These are phyloP conservation scores for Lactarius indigo DNA, from an alignment of 768 basidiomycete genomes.

Conservation along the genomic window DNA sequence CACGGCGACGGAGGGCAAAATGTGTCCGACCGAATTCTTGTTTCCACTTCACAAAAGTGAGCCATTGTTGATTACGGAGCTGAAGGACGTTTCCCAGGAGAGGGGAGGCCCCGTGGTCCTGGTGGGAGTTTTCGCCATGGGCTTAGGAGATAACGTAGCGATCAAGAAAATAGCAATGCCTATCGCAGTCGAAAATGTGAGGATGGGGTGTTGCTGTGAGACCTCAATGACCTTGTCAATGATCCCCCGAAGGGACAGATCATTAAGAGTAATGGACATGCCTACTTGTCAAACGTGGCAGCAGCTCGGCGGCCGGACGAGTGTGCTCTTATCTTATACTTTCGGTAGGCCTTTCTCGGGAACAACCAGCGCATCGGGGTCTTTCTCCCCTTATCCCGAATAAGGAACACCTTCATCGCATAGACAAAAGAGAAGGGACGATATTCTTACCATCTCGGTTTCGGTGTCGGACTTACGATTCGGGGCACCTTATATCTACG, in stretches of 20 bases:
- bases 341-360: too few relatives aligned
- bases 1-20: not conserved
- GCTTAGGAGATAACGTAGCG: conserved; percentile 19
- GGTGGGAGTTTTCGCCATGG: conserved; percentile 25
- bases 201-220: not conserved
- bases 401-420: too few relatives aligned
- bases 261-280: not conserved
- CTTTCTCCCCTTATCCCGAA: too few relatives aligned
- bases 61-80: conserved; percentile 21
- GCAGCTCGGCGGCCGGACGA: not conserved
- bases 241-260: not conserved
- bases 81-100: conserved; percentile 20
- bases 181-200: not conserved
- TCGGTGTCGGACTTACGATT: too few relatives aligned
- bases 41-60: conserved; percentile 21
- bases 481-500: too few relatives aligned
- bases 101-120: conserved; percentile 21
- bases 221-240: not conserved
- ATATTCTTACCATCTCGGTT: too few relatives aligned
- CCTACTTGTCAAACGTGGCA: not conserved
- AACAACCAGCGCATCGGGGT: too few relatives aligned
- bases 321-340: not conserved
- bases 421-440: too few relatives aligned
- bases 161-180: not conserved
- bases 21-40: conserved; percentile 13